Evolutionary conservation across 2,329 filamentous ascomycete genomes (phyloP).

Genomic region (Trichophyton rubrum): DNA sequence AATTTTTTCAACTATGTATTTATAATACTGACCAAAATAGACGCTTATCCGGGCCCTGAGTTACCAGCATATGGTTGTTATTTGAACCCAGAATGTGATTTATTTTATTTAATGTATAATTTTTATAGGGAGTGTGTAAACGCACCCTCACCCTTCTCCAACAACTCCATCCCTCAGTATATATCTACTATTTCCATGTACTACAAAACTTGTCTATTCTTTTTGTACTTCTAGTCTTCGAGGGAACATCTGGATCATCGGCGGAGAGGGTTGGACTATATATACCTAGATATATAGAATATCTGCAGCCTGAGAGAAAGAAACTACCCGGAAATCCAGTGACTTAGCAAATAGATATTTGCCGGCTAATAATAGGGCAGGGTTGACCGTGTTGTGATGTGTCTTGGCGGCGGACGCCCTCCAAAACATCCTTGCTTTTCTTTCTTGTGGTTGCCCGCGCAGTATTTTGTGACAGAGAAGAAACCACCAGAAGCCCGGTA

Average conservation of each 20-base stretch:
- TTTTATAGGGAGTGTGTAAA: not conserved
- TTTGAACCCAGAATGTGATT: not conserved
- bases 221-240: too few relatives aligned
- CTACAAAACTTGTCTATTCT: not conserved
- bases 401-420: too few relatives aligned
- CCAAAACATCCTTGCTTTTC: not conserved
- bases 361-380: too few relatives aligned
- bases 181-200: not conserved
- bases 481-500: not conserved
- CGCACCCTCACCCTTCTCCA: not conserved
- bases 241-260: too few relatives aligned
- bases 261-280: too few relatives aligned
- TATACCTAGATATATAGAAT: too few relatives aligned
- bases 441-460: too few relatives aligned
- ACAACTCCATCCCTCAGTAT: not conserved
- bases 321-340: too few relatives aligned
- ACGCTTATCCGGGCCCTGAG: not conserved
- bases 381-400: too few relatives aligned
- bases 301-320: too few relatives aligned
- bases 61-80: not conserved
- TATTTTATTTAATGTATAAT: not conserved
- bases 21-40: not conserved
- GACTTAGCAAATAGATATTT: too few relatives aligned
- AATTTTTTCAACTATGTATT: not conserved
- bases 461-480: not conserved